Evolutionary conservation across 2,329 filamentous ascomycete genomes (phyloP).

Genomic region (Cyclaneusma minus): DNA sequence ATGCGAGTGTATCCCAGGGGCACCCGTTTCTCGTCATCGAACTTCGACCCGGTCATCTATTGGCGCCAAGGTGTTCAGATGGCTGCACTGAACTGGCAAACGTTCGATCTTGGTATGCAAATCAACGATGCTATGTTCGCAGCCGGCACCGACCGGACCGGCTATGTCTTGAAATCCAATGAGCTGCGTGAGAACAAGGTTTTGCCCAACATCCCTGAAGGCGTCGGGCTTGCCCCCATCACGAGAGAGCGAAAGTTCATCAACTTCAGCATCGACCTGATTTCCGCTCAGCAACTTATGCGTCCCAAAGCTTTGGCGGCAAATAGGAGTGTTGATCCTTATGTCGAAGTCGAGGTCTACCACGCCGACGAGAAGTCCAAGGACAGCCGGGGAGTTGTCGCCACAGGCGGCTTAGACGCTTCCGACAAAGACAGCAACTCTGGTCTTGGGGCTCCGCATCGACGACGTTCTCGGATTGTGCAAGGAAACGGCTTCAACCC

Average conservation of each 20-base stretch:
- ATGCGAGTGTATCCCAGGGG: conserved; percentile 90
- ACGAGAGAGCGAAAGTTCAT: conserved; percentile 72
- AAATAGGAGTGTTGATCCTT: conserved; percentile 72
- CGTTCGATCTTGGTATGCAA: conserved; percentile 88
- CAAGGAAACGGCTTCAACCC: conserved; percentile 90
- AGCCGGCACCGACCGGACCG: conserved; percentile 68
- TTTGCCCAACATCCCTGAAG: conserved; percentile 30
- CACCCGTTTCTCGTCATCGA: conserved; percentile 70
- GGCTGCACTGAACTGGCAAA: conserved; percentile 97
- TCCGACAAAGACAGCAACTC: conserved; percentile 48
- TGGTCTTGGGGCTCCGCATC: conserved; percentile 56
- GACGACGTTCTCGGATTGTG: conserved; percentile 65
- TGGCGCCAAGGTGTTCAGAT: conserved; percentile 96
- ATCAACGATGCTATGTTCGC: conserved; percentile 97
- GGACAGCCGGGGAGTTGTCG: conserved; percentile 58
- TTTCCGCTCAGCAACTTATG: conserved; percentile 91
- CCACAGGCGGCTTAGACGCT: conserved; percentile 49
- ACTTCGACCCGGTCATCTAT: conserved; percentile 86
- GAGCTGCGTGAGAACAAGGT: conserved; percentile 62
- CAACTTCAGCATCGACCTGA: conserved; percentile 71
- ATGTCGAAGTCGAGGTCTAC: conserved; percentile 89
- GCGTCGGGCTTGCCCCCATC: conserved; percentile 34
- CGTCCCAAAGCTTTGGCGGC: conserved; percentile 58
- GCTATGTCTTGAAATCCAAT: conserved; percentile 86
- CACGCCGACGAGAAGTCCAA: conserved; percentile 88